Evolutionary conservation across 139 green algal species (phyloP).

Genomic region (Chlorella sorokiniana): DNA sequence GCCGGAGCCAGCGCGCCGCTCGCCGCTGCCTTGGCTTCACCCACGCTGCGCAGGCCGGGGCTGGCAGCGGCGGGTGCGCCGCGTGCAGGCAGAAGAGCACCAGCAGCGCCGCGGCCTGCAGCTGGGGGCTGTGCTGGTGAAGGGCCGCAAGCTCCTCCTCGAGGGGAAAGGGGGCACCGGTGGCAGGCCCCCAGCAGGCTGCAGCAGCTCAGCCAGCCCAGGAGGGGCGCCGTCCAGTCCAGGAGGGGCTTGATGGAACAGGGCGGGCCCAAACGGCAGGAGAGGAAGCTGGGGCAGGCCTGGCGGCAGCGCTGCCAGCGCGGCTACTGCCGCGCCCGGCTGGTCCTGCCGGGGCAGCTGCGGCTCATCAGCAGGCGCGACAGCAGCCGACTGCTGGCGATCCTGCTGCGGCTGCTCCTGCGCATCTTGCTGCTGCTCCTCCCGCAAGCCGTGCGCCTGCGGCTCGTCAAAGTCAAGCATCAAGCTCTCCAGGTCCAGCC

Average conservation of each 20-base stretch:
- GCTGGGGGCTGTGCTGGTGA: not conserved
- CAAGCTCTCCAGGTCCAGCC: slow-evolving; percentile 15
- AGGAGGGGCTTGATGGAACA: too few relatives aligned
- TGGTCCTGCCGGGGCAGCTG: not conserved
- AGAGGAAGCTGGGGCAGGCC: too few relatives aligned
- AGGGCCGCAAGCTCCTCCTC: slow-evolving; percentile 4
- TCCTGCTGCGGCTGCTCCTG: not conserved
- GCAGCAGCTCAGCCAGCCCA: not conserved
- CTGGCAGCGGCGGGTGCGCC: slow-evolving; percentile 27
- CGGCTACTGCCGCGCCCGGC: not conserved
- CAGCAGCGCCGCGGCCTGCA: slow-evolving; percentile 25
- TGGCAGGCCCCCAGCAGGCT: not conserved
- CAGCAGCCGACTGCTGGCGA: not conserved
- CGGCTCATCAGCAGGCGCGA: too few relatives aligned
- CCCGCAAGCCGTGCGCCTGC: not conserved
- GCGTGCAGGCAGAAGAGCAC: slow-evolving; percentile 39
- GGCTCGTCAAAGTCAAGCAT: slow-evolving; percentile 9
- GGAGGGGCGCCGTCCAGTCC: not conserved
- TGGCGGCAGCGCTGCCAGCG: not conserved
- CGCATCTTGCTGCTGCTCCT: not conserved
- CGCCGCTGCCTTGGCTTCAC: not conserved
- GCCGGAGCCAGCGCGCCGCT: not conserved
- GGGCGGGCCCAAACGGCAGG: too few relatives aligned
- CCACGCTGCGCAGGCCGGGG: not conserved
- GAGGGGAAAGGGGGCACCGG: not conserved